Base-by-base conservation (phyloP, 2,329 filamentous ascomycete species). In the Cladosporium sphaerospermum region DNA sequence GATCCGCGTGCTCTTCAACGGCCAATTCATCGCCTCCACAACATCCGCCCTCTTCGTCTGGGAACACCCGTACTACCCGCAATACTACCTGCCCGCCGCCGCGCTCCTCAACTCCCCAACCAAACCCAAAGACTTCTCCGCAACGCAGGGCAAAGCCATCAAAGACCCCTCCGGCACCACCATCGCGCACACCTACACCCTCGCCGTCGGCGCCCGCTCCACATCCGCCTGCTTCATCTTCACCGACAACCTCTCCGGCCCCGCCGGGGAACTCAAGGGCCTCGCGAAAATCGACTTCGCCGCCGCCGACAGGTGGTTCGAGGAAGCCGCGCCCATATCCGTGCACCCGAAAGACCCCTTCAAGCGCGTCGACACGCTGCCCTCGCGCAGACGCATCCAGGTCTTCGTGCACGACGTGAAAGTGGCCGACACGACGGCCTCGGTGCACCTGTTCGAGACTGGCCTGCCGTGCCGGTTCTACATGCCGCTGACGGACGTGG, bases 291-390 rank as follows among this genome's bases (percentile, higher is more conserved):
- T 67, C 44, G 56, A 60, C 33, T 66, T 67, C 54, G 54, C 19
- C 10, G 41, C 53, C 16, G 45, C 64, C 45, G 73, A 76, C 39
- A 64, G 70, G 44, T 79, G 76, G 75, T 76, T 76, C 58, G 81
- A 84, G 61, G 83, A 85, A 67, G 80, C 84, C 47, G 69, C 71
- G 1, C 77, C 75, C 1, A 78, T 85, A 52, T 77, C 76, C 59
- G 74, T 80, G 3, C 84, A 87, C 54, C 83, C 83, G 0, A 85
- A 85, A 57, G 83, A 86, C 51, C 84, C 83, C 0, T 85, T 79
- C 69, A 84, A 83, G 59, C 76, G 84, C 10, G 71, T 87, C 55
- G 83, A 86, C 53, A 77, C 82, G 23, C 65, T 86, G 4, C 71
- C 72, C 1, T 84, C 81, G 0, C 71, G 73, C 1, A 77, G 83